Percentiles rank a stretch among this genome's conserved stretches.
Conservation (phyloP, 441 rosid genomes). For the Mallotus japonicus region DNA sequence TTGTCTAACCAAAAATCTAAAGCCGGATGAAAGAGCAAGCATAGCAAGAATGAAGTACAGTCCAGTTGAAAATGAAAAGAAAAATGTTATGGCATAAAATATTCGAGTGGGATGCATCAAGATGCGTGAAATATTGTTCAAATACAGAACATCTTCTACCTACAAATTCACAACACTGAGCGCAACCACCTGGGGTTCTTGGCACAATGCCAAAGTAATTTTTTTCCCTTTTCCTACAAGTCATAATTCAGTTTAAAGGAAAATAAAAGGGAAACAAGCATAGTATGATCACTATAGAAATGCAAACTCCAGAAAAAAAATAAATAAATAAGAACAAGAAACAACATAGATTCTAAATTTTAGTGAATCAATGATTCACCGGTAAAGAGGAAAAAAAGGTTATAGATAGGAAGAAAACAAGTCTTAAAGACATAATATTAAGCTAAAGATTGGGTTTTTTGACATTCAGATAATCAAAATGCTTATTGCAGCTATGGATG, state of each 20-base stretch:
- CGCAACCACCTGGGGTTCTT: background rate
- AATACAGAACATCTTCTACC: background rate
- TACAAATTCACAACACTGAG: background rate
- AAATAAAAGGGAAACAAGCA: background rate
- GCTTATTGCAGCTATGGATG: background rate
- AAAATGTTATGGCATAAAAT: background rate
- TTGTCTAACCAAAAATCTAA: background rate
- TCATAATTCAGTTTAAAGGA: background rate
- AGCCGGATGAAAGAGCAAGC: background rate
- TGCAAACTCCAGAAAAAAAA: background rate
- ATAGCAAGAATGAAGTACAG: background rate
- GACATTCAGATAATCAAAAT: background rate
- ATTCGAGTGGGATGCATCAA: background rate
- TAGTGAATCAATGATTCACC: no score
- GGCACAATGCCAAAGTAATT: background rate
- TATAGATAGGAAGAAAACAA: background rate
- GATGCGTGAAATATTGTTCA: background rate
- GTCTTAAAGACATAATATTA: background rate
- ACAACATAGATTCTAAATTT: background rate
- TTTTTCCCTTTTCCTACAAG: background rate
- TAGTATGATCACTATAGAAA: no score
- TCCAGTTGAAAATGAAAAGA: background rate
- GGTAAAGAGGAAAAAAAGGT: background rate
- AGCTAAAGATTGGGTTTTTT: background rate
- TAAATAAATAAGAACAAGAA: background rate